Percentiles rank a stretch among this genome's conserved stretches.
Conservation (phyloP, 495 filamentous ascomycete species). For the Lophium mytilinum region DNA sequence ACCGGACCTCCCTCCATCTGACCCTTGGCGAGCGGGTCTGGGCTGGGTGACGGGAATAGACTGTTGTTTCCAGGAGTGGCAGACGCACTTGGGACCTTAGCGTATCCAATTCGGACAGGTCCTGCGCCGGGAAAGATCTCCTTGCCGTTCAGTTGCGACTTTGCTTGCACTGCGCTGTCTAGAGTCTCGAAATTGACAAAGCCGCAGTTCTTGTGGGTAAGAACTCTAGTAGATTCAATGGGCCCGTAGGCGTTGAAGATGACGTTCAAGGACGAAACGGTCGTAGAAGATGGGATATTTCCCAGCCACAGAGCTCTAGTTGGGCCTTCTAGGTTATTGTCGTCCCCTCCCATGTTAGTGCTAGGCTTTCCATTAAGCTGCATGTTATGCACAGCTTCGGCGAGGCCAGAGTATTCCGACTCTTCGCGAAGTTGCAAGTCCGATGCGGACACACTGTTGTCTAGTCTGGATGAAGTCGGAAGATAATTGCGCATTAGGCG, state of each 20-base stretch:
- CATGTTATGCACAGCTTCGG: constrained; percentile 72
- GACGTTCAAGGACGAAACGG: constrained; percentile 80
- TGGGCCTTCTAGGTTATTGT: constrained; percentile 76
- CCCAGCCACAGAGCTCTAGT: constrained; percentile 95
- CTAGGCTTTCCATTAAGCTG: constrained; percentile 52
- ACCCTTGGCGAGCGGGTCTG: constrained; percentile 63
- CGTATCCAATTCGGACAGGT: constrained; percentile 90
- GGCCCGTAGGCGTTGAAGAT: constrained; percentile 88
- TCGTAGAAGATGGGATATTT: constrained; percentile 95
- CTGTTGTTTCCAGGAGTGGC: constrained; percentile 79
- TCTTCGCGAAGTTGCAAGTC: constrained; percentile 68
- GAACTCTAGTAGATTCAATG: constrained; percentile 83
- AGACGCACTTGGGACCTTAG: constrained; percentile 85
- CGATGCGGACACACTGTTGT: constrained; percentile 71
- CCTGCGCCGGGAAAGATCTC: constrained; percentile 97
- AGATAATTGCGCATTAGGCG: constrained; percentile 69
- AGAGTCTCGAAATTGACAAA: constrained; percentile 94
- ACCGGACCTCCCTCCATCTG: constrained; percentile 39
- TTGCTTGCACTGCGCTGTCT: constrained; percentile 84
- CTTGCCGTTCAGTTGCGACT: constrained; percentile 80
- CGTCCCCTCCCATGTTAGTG: constrained; percentile 42
- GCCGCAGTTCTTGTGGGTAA: constrained; percentile 98
- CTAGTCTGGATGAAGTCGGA: constrained; percentile 72
- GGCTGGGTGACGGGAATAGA: constrained; percentile 85
- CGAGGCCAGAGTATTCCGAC: constrained; percentile 61